Evolutionary conservation across 257 asterid genomes (phyloP).

Genomic region (Ophiorrhiza pumila): DNA sequence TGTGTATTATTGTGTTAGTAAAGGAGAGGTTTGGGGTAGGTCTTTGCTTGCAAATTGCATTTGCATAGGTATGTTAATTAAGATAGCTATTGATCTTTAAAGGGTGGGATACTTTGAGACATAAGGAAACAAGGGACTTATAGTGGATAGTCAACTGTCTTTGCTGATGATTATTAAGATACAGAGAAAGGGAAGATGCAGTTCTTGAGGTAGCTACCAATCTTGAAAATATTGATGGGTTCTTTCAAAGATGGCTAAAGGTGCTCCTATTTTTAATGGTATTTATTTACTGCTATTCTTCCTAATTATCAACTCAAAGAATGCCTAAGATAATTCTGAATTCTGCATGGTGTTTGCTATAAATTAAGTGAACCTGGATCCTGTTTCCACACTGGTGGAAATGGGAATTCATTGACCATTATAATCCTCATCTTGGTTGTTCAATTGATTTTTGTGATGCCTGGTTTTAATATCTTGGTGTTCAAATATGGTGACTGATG

Average conservation of each 20-base stretch:
- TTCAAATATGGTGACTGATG: not conserved
- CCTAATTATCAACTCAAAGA: not conserved
- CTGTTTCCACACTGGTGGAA: not conserved
- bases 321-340: not conserved
- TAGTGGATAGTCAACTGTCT: not conserved
- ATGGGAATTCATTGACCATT: not conserved
- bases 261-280: no score
- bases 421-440: not conserved
- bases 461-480: not conserved
- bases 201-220: not conserved
- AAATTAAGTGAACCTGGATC: not conserved
- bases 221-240: not conserved
- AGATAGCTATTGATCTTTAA: not conserved
- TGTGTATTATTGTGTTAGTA: not conserved
- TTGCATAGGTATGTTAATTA: conserved; percentile 6
- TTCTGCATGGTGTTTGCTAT: not conserved
- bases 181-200: not conserved
- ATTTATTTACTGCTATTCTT: not conserved
- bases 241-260: not conserved
- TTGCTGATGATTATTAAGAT: not conserved
- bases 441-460: not conserved
- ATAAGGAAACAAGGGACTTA: not conserved
- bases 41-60: conserved; percentile 12
- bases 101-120: not conserved
- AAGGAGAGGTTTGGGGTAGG: conserved; percentile 6